A percentile compares a stretch with the other conserved stretches of the same genome.
Evolutionary conservation across 352 stramenopile species (phyloP).

Genomic region (Lagenidium sp.): DNA sequence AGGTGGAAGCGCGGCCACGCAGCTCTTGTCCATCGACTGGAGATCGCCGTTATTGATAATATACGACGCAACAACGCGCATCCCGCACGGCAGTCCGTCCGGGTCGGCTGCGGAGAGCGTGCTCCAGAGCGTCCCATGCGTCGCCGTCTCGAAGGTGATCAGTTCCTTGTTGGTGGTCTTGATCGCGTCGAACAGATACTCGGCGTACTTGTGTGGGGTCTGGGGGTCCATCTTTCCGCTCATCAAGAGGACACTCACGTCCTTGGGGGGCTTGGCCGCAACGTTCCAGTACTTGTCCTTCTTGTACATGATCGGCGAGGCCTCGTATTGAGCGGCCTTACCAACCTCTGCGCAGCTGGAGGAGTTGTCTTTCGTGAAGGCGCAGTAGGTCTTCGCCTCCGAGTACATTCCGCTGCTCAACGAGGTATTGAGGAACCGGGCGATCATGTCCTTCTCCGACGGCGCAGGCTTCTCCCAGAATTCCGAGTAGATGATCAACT

Average conservation of each 20-base stretch:
- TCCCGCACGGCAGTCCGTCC: constrained; percentile 1
- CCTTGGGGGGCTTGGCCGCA: constrained; percentile 2
- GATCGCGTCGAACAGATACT: constrained; percentile 8
- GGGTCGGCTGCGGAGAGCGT: constrained; percentile 1
- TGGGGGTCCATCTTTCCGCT: constrained; percentile 22
- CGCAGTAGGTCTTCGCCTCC: constrained; percentile 14
- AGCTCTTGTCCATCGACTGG: constrained; percentile 6
- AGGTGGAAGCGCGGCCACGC: constrained; percentile 1
- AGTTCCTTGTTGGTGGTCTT: constrained; percentile 15
- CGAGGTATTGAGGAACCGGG: constrained; percentile 1
- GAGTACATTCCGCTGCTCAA: constrained; percentile 8
- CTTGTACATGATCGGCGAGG: constrained; percentile 11
- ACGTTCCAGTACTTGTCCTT: constrained; percentile 18
- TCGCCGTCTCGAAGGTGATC: constrained; percentile 17
- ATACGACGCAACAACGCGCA: constrained; percentile 14
- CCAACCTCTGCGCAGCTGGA: constrained; percentile 1
- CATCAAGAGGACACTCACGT: constrained; percentile 18
- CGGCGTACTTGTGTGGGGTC: constrained; percentile 15
- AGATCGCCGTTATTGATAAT: constrained; percentile 6
- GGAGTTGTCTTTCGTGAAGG: constrained; percentile 7
- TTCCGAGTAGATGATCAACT: constrained; percentile 17
- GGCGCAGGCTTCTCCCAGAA: constrained; percentile 14
- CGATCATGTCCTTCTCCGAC: background rate
- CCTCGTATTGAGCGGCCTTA: constrained; percentile 3
- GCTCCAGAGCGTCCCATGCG: constrained; percentile 12